Percentiles rank a stretch among this genome's conserved stretches.
These are phyloP conservation scores for Pseudocercospora macadamiae DNA, from an alignment of 2,329 filamentous ascomycete genomes.

Conservation along the genomic window DNA sequence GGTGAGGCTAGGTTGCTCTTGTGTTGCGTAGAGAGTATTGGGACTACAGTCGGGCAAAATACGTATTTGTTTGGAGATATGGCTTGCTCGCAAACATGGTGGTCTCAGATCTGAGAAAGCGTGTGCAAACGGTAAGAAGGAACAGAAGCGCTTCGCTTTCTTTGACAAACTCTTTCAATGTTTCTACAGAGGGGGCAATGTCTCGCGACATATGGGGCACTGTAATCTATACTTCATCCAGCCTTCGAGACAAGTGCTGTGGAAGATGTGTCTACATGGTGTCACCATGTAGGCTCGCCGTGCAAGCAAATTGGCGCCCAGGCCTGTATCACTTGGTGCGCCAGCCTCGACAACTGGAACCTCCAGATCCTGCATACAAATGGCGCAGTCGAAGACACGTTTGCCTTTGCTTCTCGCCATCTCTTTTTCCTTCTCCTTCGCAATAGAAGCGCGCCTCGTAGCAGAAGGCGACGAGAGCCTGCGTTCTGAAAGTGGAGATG, in stretches of 20 bases:
- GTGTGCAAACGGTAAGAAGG: too few relatives aligned
- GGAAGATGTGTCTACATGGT: constrained; percentile 94
- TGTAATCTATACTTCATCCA: constrained; percentile 95
- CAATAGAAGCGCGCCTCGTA: constrained; percentile 21
- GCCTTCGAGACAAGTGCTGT: constrained; percentile 85
- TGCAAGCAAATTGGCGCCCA: constrained; percentile 67
- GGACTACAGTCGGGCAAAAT: neutral
- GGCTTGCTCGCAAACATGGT: constrained; percentile 2
- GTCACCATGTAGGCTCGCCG: constrained; percentile 94
- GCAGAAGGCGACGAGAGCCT: constrained; percentile 32
- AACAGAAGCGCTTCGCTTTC: neutral
- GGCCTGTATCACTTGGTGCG: constrained; percentile 45
- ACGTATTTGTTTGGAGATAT: neutral
- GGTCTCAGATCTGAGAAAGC: neutral
- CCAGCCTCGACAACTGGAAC: constrained; percentile 73
- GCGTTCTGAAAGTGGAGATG: constrained; percentile 32
- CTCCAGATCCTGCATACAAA: constrained; percentile 89
- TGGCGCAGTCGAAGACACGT: constrained; percentile 82
- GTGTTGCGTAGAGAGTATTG: neutral
- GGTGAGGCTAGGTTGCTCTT: neutral
- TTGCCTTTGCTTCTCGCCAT: constrained; percentile 50
- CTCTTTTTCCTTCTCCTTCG: constrained; percentile 44
- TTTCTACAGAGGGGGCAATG: constrained; percentile 73
- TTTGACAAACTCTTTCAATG: neutral
- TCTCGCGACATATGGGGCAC: constrained; percentile 93